phyloP scores from a whole-genome alignment of 176 grass and related monocot species.

The Olyra latifolia region DNA sequence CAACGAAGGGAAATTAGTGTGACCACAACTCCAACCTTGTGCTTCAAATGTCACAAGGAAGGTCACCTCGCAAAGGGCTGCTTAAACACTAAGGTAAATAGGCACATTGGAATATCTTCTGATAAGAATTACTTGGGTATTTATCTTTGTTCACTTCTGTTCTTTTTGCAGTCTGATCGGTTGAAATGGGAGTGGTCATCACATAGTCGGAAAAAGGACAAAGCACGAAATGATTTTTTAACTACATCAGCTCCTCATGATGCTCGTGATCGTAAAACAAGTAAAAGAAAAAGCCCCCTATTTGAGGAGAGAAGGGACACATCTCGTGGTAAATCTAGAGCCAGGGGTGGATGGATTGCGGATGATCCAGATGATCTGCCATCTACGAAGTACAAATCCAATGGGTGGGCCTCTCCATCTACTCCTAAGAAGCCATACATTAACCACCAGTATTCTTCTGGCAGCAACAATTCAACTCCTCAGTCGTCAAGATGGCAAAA shows the following conservation, averaged over 20 bases:
- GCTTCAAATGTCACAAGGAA: slow-evolving; percentile 71
- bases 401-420: slow-evolving; percentile 45
- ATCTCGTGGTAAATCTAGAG: slow-evolving; percentile 56
- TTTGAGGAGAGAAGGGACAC: slow-evolving; percentile 54
- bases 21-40: slow-evolving; percentile 37
- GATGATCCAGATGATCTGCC: slow-evolving; percentile 52
- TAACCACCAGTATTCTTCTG: slow-evolving; percentile 15
- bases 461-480: slow-evolving; percentile 56
- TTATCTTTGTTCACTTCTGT: neutral
- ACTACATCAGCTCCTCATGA: slow-evolving; percentile 68
- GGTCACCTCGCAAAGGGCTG: slow-evolving; percentile 87
- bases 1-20: slow-evolving; percentile 51
- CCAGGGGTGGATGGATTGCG: slow-evolving; percentile 59
- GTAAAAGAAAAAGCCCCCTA: slow-evolving; percentile 51
- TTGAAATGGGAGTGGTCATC: slow-evolving; percentile 41
- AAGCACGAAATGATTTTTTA: slow-evolving; percentile 40
- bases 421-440: slow-evolving; percentile 45
- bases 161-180: slow-evolving; percentile 46
- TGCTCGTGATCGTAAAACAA: slow-evolving; percentile 33
- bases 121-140: slow-evolving; percentile 11
- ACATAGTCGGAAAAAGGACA: slow-evolving; percentile 42
- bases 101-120: neutral
- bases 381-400: slow-evolving; percentile 59
- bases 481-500: slow-evolving; percentile 34
- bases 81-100: slow-evolving; percentile 61